Conservation (phyloP, 2,329 filamentous ascomycete genomes). For the Penicillium sp. region DNA sequence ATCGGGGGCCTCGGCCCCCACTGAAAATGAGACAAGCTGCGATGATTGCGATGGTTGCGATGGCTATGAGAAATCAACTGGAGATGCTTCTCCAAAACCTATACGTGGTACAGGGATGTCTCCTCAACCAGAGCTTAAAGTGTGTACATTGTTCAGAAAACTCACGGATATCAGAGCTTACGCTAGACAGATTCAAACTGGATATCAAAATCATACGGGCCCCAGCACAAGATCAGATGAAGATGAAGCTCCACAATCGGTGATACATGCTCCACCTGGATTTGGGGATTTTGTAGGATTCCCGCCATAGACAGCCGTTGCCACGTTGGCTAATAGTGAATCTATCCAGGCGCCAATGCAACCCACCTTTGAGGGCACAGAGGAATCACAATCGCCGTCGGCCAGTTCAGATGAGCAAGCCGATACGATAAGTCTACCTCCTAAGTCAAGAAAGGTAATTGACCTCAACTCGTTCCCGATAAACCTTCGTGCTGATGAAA, state of each 20-base stretch:
- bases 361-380: conserved; percentile 5
- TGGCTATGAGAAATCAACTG: neutral
- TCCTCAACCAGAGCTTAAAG: conserved; percentile 25
- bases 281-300: conserved; percentile 73
- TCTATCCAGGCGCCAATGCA: conserved; percentile 4
- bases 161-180: neutral
- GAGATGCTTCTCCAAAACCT: conserved; percentile 3
- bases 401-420: conserved; percentile 9
- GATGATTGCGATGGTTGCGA: neutral
- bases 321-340: conserved; percentile 2
- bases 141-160: conserved; percentile 14
- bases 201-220: conserved; percentile 16
- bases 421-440: conserved; percentile 2
- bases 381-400: conserved; percentile 14
- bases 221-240: conserved; percentile 57
- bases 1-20: neutral
- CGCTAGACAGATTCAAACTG: conserved; percentile 33
- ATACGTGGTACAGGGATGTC: conserved; percentile 3
- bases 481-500: neutral
- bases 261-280: conserved; percentile 84
- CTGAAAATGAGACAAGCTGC: conserved; percentile 2
- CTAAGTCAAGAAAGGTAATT: conserved; percentile 19
- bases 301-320: neutral
- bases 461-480: neutral
- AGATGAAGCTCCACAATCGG: conserved; percentile 70